Evolutionary conservation across 805 yeast genomes (phyloP).

Genomic region (Candida michaelii): DNA sequence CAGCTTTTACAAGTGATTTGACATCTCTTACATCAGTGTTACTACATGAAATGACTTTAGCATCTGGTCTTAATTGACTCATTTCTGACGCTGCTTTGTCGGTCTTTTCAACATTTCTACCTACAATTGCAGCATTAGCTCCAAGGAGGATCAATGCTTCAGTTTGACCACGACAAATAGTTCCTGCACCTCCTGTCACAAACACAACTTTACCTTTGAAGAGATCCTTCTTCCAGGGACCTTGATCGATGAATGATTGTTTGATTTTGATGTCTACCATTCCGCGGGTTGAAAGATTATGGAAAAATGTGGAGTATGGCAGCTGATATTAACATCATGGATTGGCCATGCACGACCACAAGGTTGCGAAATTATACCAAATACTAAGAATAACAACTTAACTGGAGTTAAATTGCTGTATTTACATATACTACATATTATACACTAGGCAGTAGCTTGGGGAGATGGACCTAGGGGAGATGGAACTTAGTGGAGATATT

Average conservation of each 20-base stretch:
- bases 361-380: too few relatives aligned
- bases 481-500: too few relatives aligned
- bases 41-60: constrained; percentile 67
- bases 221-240: constrained; percentile 54
- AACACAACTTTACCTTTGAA: constrained; percentile 85
- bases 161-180: constrained; percentile 85
- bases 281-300: not conserved
- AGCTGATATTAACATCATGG: too few relatives aligned
- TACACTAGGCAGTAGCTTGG: too few relatives aligned
- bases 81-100: constrained; percentile 66
- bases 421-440: constrained; percentile 4
- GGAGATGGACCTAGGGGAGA: too few relatives aligned
- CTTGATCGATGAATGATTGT: constrained; percentile 23
- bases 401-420: not conserved
- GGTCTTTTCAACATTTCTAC: constrained; percentile 70
- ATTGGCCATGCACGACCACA: too few relatives aligned
- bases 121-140: constrained; percentile 81
- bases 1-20: constrained; percentile 59
- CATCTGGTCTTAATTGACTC: constrained; percentile 49
- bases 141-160: constrained; percentile 85
- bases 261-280: constrained; percentile 4
- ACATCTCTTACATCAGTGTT: constrained; percentile 76
- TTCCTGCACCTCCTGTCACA: constrained; percentile 95
- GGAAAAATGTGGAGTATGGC: constrained; percentile 1
- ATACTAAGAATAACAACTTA: too few relatives aligned